Conservation (phyloP, 768 basidiomycete species). For the Exidia glandulosa region DNA sequence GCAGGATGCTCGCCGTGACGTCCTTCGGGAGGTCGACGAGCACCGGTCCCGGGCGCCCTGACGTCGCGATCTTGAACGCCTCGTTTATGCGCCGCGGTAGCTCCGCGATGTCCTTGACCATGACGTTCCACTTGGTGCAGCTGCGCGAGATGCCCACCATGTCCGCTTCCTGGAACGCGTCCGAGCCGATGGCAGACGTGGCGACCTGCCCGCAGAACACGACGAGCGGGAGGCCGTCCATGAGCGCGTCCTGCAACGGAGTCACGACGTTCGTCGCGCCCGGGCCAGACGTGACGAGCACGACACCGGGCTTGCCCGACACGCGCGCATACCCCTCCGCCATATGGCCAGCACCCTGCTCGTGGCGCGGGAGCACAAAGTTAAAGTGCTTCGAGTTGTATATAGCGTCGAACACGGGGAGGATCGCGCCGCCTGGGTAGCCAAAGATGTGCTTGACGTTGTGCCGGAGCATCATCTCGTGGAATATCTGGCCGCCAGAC, state of each 20-base stretch:
- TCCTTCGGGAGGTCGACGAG: slow-evolving; percentile 99
- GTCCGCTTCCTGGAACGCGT: slow-evolving; percentile 98
- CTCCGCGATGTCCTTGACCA: slow-evolving; percentile 96
- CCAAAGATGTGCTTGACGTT: slow-evolving; percentile 94
- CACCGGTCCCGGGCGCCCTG: slow-evolving; percentile 93
- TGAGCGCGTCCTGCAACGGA: slow-evolving; percentile 94
- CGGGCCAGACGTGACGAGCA: slow-evolving; percentile 95
- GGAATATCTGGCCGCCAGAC: slow-evolving; percentile 95
- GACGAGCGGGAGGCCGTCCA: slow-evolving; percentile 87
- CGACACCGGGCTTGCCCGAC: slow-evolving; percentile 95
- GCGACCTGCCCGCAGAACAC: slow-evolving; percentile 99
- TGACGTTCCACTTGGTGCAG: slow-evolving; percentile 99
- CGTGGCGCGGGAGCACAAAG: slow-evolving; percentile 91
- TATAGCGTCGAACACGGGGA: slow-evolving; percentile 99
- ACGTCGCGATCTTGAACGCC: slow-evolving; percentile 97
- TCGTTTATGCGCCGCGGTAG: slow-evolving; percentile 94
- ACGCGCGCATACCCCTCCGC: slow-evolving; percentile 96
- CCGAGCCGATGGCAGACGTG: slow-evolving; percentile 96
- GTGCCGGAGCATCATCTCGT: slow-evolving; percentile 99
- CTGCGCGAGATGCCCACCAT: slow-evolving; percentile 90
- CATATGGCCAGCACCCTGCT: slow-evolving; percentile 99
- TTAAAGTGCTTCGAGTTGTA: slow-evolving; percentile 92
- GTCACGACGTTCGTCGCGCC: slow-evolving; percentile 98
- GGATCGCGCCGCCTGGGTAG: slow-evolving; percentile 95
- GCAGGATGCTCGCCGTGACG: slow-evolving; percentile 86